These are phyloP conservation scores for Trypanosomatidae sp. DNA, from an alignment of 208 protist species.

Conservation along the genomic window DNA sequence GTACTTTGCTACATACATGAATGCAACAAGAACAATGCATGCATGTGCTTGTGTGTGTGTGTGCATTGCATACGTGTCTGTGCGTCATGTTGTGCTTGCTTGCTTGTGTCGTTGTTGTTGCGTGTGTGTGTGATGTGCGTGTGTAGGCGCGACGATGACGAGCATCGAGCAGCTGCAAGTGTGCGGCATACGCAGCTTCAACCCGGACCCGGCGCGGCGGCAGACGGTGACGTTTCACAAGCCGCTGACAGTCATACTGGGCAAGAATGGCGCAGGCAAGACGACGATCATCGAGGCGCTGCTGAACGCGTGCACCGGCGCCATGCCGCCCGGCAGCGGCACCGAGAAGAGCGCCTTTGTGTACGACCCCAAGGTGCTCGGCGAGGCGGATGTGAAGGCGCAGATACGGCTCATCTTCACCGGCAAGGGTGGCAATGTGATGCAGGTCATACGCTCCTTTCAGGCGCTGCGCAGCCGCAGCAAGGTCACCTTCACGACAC, in stretches of 20 bases:
- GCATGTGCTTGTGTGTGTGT: background rate
- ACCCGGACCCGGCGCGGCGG: constrained; percentile 62
- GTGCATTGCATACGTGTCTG: background rate
- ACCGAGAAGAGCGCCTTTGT: constrained; percentile 93
- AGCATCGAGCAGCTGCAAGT: constrained; percentile 95
- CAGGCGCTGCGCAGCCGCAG: constrained; percentile 80
- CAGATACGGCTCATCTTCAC: constrained; percentile 94
- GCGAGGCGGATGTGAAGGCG: constrained; percentile 93
- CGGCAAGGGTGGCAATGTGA: constrained; percentile 59
- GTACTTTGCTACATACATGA: too few relatives aligned
- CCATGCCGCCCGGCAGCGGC: constrained; percentile 92
- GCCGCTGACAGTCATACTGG: constrained; percentile 98
- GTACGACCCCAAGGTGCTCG: constrained; percentile 95
- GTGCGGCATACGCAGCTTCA: constrained; percentile 95
- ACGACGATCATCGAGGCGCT: constrained; percentile 98
- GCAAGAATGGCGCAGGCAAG: constrained; percentile 96
- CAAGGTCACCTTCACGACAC: constrained; percentile 84
- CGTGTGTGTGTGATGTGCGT: background rate
- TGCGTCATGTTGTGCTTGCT: constrained; percentile 1
- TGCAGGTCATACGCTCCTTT: constrained; percentile 89
- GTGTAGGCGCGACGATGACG: constrained; percentile 55
- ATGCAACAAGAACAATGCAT: too few relatives aligned
- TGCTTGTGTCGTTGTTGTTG: background rate
- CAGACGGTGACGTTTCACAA: constrained; percentile 95
- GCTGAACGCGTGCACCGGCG: constrained; percentile 94